Conservation (phyloP, 2,329 filamentous ascomycete species). For the Aspergillus quadricinctus region DNA sequence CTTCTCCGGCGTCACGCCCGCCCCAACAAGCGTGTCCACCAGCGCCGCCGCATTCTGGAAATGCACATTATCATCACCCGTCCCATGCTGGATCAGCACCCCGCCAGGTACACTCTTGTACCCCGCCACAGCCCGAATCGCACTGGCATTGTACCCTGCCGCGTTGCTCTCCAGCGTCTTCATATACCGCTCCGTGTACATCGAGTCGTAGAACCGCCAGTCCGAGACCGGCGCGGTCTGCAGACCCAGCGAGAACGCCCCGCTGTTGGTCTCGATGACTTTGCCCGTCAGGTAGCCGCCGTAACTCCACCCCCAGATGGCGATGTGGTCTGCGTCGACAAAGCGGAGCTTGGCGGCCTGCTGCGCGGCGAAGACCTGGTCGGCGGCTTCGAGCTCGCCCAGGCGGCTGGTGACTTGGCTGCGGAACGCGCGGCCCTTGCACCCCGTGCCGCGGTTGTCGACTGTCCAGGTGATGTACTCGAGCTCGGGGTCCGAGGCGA, state of each 20-base stretch:
- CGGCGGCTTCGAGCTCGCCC: conserved; percentile 59
- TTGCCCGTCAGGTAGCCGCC: conserved; percentile 65
- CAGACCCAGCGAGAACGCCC: conserved; percentile 58
- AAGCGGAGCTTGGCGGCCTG: conserved; percentile 50
- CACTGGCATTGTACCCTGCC: conserved; percentile 58
- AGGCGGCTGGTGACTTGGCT: conserved; percentile 55
- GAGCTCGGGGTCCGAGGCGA: conserved; percentile 63
- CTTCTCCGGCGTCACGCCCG: conserved; percentile 56
- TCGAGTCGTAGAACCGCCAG: conserved; percentile 67
- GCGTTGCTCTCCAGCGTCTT: conserved; percentile 55
- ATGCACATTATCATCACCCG: conserved; percentile 68
- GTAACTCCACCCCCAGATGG: conserved; percentile 66
- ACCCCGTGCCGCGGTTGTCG: conserved; percentile 64
- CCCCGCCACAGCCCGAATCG: conserved; percentile 54
- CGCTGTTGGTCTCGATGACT: conserved; percentile 59
- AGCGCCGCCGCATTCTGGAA: conserved; percentile 63
- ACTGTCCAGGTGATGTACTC: conserved; percentile 65
- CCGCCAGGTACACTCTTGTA: conserved; percentile 61
- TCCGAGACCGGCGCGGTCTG: conserved; percentile 64
- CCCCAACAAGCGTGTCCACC: conserved; percentile 57
- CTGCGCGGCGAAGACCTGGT: conserved; percentile 64
- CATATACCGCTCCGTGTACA: conserved; percentile 73
- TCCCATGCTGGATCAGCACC: conserved; percentile 61
- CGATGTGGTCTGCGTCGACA: conserved; percentile 57
- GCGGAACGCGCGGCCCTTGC: conserved; percentile 60